These are phyloP conservation scores for Neobulgaria alba DNA, from an alignment of 2,329 filamentous ascomycete species.

Conservation along the genomic window DNA sequence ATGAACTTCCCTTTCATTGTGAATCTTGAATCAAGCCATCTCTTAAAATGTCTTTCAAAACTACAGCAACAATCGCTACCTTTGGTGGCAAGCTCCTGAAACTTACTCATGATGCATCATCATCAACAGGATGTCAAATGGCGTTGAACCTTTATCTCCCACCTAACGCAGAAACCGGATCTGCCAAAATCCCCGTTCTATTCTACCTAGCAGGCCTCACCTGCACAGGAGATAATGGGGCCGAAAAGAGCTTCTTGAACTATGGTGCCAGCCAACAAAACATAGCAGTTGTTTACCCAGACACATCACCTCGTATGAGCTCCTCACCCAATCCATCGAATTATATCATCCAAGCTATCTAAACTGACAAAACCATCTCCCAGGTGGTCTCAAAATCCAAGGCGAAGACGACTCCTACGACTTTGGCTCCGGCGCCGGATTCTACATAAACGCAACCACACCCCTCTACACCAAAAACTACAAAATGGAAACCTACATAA, in stretches of 20 bases:
- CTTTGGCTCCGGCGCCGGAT: constrained; percentile 85
- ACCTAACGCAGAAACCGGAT: constrained; percentile 44
- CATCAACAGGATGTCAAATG: constrained; percentile 79
- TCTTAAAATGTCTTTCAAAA: constrained; percentile 70
- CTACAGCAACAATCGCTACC: constrained; percentile 78
- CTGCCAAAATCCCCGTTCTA: constrained; percentile 67
- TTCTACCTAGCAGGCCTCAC: constrained; percentile 93
- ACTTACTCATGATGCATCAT: constrained; percentile 73
- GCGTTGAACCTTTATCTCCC: constrained; percentile 88
- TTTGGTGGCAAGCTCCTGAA: constrained; percentile 95
- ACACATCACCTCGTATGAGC: constrained; percentile 75
- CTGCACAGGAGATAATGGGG: constrained; percentile 82
- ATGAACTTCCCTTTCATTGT: not conserved
- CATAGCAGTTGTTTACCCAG: constrained; percentile 89
- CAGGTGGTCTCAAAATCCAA: constrained; percentile 65
- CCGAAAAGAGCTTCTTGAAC: constrained; percentile 86
- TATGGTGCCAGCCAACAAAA: constrained; percentile 68
- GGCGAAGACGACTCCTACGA: constrained; percentile 87
- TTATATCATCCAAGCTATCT: not conserved
- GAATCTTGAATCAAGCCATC: not conserved
- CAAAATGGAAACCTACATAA: constrained; percentile 91
- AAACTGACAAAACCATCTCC: not conserved
- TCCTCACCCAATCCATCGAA: not conserved
- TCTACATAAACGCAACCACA: constrained; percentile 82
- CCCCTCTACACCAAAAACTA: constrained; percentile 71